phyloP scores from a whole-genome alignment of 2,329 filamentous ascomycete species.

The Dothistroma septosporum region DNA sequence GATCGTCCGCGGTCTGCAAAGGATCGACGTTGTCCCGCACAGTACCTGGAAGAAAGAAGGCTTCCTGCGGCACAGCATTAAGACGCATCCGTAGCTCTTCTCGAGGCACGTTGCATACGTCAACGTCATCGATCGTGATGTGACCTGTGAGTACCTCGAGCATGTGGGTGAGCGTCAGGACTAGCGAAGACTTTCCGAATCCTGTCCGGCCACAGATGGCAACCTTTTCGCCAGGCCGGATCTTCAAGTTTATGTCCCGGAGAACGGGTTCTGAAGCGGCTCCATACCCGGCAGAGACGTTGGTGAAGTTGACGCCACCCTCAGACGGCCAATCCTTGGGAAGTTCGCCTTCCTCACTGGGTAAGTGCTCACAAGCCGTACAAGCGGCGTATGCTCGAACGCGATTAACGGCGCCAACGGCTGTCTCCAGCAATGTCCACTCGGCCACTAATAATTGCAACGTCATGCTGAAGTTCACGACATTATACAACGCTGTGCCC shows the following conservation, averaged over 20 bases:
- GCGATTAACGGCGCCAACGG: slow-evolving; percentile 3
- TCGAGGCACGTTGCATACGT: slow-evolving; percentile 37
- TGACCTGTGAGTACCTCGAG: slow-evolving; percentile 38
- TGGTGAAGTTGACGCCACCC: not conserved
- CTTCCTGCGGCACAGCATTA: slow-evolving; percentile 53
- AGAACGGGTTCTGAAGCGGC: slow-evolving; percentile 20
- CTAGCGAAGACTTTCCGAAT: slow-evolving; percentile 42
- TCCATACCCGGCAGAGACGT: slow-evolving; percentile 2
- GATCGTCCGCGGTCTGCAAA: slow-evolving; percentile 13
- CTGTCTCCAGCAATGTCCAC: slow-evolving; percentile 8
- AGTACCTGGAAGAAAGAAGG: slow-evolving; percentile 39
- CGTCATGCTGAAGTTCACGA: not conserved
- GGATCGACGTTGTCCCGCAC: slow-evolving; percentile 32
- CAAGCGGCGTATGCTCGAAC: not conserved
- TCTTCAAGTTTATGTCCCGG: slow-evolving; percentile 30
- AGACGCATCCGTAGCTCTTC: slow-evolving; percentile 45
- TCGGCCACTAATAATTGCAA: not conserved
- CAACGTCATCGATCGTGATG: slow-evolving; percentile 45
- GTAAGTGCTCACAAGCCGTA: not conserved
- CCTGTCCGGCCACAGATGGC: slow-evolving; percentile 36
- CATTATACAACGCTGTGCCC: slow-evolving; percentile 1
- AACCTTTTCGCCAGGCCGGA: slow-evolving; percentile 33
- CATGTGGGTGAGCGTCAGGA: slow-evolving; percentile 41
- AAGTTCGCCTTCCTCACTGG: not conserved
- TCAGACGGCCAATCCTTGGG: slow-evolving; percentile 3